These are phyloP conservation scores for Pythium scleroteichum DNA, from an alignment of 352 stramenopile species.

Conservation along the genomic window DNA sequence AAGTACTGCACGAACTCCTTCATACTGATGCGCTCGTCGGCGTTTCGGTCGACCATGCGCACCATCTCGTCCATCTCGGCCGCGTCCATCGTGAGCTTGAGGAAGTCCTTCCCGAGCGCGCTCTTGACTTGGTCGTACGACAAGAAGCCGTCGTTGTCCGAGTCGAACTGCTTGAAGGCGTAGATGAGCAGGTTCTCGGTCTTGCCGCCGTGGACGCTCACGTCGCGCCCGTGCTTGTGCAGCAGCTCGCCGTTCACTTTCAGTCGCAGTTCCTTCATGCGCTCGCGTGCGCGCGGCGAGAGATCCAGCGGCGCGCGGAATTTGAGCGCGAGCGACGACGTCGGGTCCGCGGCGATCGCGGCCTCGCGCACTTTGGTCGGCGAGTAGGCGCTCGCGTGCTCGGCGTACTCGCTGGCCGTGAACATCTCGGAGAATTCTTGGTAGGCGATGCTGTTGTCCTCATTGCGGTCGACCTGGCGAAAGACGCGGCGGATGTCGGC, in stretches of 20 bases:
- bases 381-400: constrained; percentile 39
- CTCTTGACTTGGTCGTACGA: constrained; percentile 70
- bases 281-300: constrained; percentile 53
- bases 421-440: constrained; percentile 80
- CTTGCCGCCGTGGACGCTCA: constrained; percentile 65
- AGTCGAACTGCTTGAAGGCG: constrained; percentile 79
- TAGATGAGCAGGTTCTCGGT: constrained; percentile 68
- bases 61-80: constrained; percentile 75
- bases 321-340: constrained; percentile 62
- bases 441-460: constrained; percentile 73
- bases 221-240: constrained; percentile 52
- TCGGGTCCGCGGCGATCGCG: constrained; percentile 38
- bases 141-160: constrained; percentile 69
- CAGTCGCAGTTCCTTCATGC: constrained; percentile 65
- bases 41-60: constrained; percentile 68
- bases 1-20: constrained; percentile 86
- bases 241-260: constrained; percentile 60
- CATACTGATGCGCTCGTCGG: constrained; percentile 73
- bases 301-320: constrained; percentile 65
- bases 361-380: constrained; percentile 26
- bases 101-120: constrained; percentile 57
- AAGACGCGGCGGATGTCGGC: constrained; percentile 54
- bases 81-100: constrained; percentile 55
- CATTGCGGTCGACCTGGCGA: constrained; percentile 57
- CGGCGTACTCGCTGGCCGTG: constrained; percentile 31